phyloP scores from a whole-genome alignment of 1,284 basidiomycete species.

The Coniferiporia sulphurascens region DNA sequence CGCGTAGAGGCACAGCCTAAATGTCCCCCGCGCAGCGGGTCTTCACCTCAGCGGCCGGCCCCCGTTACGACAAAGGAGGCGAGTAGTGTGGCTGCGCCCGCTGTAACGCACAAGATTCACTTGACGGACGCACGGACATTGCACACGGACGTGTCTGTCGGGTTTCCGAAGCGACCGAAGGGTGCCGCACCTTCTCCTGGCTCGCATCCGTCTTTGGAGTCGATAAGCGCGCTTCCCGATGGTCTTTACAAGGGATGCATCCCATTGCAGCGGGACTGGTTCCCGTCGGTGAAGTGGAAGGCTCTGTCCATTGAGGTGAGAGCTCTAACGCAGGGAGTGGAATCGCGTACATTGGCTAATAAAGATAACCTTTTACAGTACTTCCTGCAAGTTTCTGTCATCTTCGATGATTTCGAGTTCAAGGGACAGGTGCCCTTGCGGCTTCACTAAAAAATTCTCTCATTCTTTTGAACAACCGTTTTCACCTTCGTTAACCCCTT shows the following conservation, averaged over 20 bases:
- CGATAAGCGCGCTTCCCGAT: constrained; percentile 49
- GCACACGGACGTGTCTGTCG: constrained; percentile 50
- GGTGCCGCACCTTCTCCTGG: constrained; percentile 30
- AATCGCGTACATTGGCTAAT: not conserved
- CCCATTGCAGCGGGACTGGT: constrained; percentile 47
- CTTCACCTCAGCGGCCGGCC: constrained; percentile 20
- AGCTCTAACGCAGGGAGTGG: constrained; percentile 4
- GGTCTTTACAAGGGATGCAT: constrained; percentile 60
- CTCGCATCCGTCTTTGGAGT: constrained; percentile 43
- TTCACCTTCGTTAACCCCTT: not conserved
- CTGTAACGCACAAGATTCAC: not conserved
- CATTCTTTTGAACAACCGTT: not conserved
- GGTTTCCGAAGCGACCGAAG: constrained; percentile 65
- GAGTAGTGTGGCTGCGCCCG: not conserved
- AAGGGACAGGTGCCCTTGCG: constrained; percentile 56
- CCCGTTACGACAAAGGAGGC: constrained; percentile 26
- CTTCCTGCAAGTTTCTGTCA: constrained; percentile 62
- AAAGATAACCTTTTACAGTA: constrained; percentile 40
- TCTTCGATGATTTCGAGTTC: constrained; percentile 55
- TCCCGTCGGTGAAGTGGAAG: constrained; percentile 60
- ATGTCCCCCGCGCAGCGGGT: not conserved
- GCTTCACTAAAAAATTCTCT: constrained; percentile 37
- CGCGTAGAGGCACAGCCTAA: not conserved
- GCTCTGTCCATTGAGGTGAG: constrained; percentile 63
- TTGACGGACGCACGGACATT: constrained; percentile 47